Base-by-base conservation (phyloP, 768 basidiomycete genomes). In the Lentinula edodes region DNA sequence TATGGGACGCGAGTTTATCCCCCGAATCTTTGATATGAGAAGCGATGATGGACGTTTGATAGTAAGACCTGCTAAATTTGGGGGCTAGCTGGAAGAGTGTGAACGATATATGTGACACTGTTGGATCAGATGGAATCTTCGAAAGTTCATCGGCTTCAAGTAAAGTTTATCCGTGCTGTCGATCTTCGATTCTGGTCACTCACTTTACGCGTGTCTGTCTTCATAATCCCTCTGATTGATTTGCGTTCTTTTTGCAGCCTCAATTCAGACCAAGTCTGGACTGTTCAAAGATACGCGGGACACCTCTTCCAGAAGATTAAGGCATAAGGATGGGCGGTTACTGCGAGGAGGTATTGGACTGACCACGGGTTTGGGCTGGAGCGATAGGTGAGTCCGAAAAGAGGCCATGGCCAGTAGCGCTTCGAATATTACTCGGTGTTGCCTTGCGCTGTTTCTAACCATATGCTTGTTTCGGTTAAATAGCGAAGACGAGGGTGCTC, bases 401-500 rank as follows among this genome's bases (percentile, higher is more conserved):
- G n/a, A n/a, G n/a, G n/a, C 60, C 41, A 16, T 3, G 43, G 43
- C 6, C n/a, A 6, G 6, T 16, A 48, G 20, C 1, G 13, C 7
- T 39, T 8, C 9, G 5, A 9, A 9, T 8, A 2, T 39, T 39
- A 39, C 6, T 13, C 38, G 61, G n/a, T 35, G n/a, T 50, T 12
- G 60, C 46, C n/a, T 61, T 63, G 36, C 58, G 62, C 46, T 64
- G 54, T 48, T 53, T 41, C 60, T 43, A 35, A 28, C n/a, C 34
- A 58, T 43, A 45, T 53, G 36, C 34, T 38, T 39, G 18, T 28
- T 38, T 38, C 48, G 39, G 52, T 52, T 57, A 36, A 68, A 58
- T 69, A 87, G 86, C 60, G 88, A 89, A 75, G 88, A 89, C 70
- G 88, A 89, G 75, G 85, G 87, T 61, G 86, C 87, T 0, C 87